A percentile compares a stretch with the other conserved stretches of the same genome.
These are phyloP conservation scores for Starmerella bombicola DNA, from an alignment of 805 yeast species.

Conservation along the genomic window DNA sequence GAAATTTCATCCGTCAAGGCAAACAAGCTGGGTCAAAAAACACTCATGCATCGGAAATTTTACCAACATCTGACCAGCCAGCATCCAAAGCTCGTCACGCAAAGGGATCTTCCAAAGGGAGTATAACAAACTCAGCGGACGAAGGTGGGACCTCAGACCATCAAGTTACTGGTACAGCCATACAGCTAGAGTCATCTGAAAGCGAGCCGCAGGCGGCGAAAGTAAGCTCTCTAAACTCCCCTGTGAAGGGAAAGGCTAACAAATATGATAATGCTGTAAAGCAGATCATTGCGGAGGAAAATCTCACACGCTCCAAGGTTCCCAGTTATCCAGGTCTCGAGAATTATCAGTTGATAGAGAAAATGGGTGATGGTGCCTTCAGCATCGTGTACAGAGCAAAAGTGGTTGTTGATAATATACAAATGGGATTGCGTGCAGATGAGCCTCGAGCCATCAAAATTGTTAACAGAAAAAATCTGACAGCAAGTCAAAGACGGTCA, in stretches of 20 bases:
- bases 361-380: constrained; percentile 67
- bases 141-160: neutral
- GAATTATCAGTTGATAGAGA: constrained; percentile 28
- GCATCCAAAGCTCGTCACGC: too few species aligned
- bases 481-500: constrained; percentile 26
- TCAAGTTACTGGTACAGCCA: too few species aligned
- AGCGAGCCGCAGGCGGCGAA: neutral
- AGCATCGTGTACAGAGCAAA: constrained; percentile 69
- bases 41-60: neutral
- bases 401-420: too few species aligned
- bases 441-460: constrained; percentile 61
- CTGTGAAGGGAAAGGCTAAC: constrained; percentile 18
- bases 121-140: neutral
- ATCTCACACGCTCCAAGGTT: constrained; percentile 24
- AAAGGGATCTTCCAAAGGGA: neutral
- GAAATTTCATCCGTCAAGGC: constrained; percentile 53
- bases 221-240: neutral
- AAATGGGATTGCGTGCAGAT: constrained; percentile 34
- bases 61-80: too few species aligned
- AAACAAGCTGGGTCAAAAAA: constrained; percentile 39
- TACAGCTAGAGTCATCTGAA: neutral
- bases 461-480: constrained; percentile 47
- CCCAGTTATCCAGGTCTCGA: constrained; percentile 33
- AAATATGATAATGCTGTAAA: constrained; percentile 31
- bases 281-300: constrained; percentile 33